Percentiles rank a stretch among this genome's conserved stretches.
Conservation (phyloP, 768 basidiomycete species). For the Collybia nuda region DNA sequence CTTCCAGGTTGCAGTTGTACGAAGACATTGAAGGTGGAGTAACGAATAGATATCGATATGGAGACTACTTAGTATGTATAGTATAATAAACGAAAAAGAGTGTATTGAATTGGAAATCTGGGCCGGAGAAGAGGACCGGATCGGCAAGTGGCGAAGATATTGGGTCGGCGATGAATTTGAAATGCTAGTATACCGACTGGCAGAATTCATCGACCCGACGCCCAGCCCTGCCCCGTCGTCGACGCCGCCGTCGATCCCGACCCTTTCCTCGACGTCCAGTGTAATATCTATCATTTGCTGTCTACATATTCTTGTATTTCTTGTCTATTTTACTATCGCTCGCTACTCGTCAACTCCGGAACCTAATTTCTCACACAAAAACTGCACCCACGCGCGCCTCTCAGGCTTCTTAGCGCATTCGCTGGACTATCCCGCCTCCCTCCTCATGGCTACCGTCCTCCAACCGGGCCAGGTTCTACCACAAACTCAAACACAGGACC, state of each 20-base stretch:
- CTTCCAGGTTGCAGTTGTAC: constrained; percentile 81
- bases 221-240: constrained; percentile 15
- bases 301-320: constrained; percentile 2
- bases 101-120: too few species aligned
- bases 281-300: constrained; percentile 6
- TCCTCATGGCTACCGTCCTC: constrained; percentile 26
- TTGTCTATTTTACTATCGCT: constrained; percentile 9
- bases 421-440: constrained; percentile 8
- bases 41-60: background rate
- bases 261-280: constrained; percentile 8
- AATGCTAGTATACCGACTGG: constrained; percentile 20
- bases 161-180: constrained; percentile 33
- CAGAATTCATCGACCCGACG: constrained; percentile 16
- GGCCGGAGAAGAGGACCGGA: too few species aligned
- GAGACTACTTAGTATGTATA: too few species aligned
- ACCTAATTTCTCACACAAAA: constrained; percentile 19
- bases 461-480: constrained; percentile 22
- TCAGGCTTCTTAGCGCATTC: constrained; percentile 1
- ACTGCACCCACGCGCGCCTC: constrained; percentile 11
- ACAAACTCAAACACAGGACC: constrained; percentile 20
- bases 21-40: constrained; percentile 50
- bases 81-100: too few species aligned
- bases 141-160: constrained; percentile 24
- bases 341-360: constrained; percentile 9
- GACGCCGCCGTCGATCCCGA: constrained; percentile 16